Evolutionary conservation across 2,329 filamentous ascomycete species (phyloP), one percentile per base, ranked within the genome.

Genomic region (Phialophora macrospora): DNA sequence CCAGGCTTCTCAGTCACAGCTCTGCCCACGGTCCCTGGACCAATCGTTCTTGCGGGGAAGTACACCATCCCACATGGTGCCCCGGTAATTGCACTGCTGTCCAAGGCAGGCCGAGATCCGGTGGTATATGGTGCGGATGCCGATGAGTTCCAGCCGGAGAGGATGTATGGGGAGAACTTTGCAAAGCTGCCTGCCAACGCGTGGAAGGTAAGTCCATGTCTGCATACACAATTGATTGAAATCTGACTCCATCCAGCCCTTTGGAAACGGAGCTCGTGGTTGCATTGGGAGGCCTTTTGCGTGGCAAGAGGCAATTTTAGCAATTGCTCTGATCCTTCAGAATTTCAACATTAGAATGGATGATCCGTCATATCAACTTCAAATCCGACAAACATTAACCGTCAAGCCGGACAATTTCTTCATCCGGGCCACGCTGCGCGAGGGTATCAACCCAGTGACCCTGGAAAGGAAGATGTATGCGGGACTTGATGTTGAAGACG

Each of bases 281-380:
- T 93, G 90, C 71, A 92, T 93, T 66, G 90, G 90, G 3, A 80
- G 89, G 1, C 82, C 86, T 0, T 93, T 93, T 74, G 89, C 90
- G 0, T 90, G 88, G 87, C 90, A 93, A 73, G 90, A 93, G 76
- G 82, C 84, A 1, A 74, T 89, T 4, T 77, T 91, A 0, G 82
- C 84, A 8, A 80, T 87, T 70, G 85, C 87, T 0, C 82, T 90
- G 71, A 74, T 91, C 12, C 79, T 92, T 64, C 89, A 92, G 72
- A 90, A 88, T 72, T 91, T 92, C 78, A 84, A 91, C 70, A 86
- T 92, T 65, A 80, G 81, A 56, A 75, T 87, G 62, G 84, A 84
- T 46, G 84, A 92, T 67, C 84, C 88, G 0, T 80, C 70, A 49
- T 79, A 80, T 63, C 71, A 76, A 14, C 71, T 79, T 24, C 72